These are phyloP conservation scores for Russula earlei DNA, from an alignment of 768 basidiomycete species.

Conservation along the genomic window DNA sequence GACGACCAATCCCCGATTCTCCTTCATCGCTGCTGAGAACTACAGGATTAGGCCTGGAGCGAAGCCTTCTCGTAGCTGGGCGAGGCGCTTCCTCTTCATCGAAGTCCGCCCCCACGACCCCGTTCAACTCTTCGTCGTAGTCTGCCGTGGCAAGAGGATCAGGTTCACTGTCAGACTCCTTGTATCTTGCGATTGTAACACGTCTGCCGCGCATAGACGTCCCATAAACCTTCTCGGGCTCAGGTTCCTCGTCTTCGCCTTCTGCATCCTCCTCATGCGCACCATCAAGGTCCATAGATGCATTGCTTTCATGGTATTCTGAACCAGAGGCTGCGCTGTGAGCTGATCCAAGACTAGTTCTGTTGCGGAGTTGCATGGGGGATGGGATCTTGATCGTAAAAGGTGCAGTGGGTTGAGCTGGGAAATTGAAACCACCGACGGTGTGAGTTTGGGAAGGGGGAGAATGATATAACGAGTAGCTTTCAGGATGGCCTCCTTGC, in stretches of 20 bases:
- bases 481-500: slow-evolving; percentile 14
- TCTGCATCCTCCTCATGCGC: slow-evolving; percentile 20
- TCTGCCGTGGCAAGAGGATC: slow-evolving; percentile 9
- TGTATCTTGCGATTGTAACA: slow-evolving; percentile 24
- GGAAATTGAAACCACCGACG: slow-evolving; percentile 18
- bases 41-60: slow-evolving; percentile 23
- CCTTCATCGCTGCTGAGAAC: slow-evolving; percentile 39
- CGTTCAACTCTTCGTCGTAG: slow-evolving; percentile 9
- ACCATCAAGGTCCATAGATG: slow-evolving; percentile 27
- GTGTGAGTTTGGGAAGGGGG: slow-evolving; percentile 8
- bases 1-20: slow-evolving; percentile 22
- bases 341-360: slow-evolving; percentile 11
- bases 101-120: slow-evolving; percentile 15
- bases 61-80: slow-evolving; percentile 14
- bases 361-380: slow-evolving; percentile 18
- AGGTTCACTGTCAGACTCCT: slow-evolving; percentile 24
- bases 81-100: slow-evolving; percentile 24
- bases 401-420: slow-evolving; percentile 5
- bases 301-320: slow-evolving; percentile 29
- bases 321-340: slow-evolving; percentile 28
- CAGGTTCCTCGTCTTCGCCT: slow-evolving; percentile 19
- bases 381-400: slow-evolving; percentile 19
- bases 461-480: slow-evolving; percentile 5
- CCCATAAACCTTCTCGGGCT: slow-evolving; percentile 12
- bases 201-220: slow-evolving; percentile 24